phyloP scores from a whole-genome alignment of 495 filamentous ascomycete species.

The Hyaloscypha hepaticicola region DNA sequence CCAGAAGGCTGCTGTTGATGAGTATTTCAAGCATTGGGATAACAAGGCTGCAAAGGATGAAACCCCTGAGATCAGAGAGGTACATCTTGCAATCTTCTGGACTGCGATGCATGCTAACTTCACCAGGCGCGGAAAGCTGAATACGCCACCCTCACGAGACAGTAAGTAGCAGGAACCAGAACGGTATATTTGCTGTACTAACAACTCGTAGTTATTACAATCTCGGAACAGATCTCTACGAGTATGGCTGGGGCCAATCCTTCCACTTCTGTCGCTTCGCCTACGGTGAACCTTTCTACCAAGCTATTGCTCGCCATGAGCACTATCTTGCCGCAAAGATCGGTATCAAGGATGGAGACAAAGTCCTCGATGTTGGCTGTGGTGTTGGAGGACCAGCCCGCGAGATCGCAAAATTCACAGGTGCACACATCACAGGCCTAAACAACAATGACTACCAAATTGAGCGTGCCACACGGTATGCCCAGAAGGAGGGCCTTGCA shows the following conservation, averaged over 20 bases:
- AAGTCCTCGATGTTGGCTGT: constrained; percentile 94
- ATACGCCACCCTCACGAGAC: constrained; percentile 93
- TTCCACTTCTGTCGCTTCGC: constrained; percentile 99
- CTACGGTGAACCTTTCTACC: constrained; percentile 81
- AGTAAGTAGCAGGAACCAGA: constrained; percentile 73
- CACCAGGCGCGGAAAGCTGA: constrained; percentile 74
- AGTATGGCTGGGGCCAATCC: constrained; percentile 91
- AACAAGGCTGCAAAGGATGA: constrained; percentile 81
- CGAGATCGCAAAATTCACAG: constrained; percentile 95
- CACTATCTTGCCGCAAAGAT: constrained; percentile 95
- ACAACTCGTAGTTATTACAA: constrained; percentile 80
- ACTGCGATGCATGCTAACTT: constrained; percentile 10
- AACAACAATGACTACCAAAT: constrained; percentile 99
- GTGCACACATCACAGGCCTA: constrained; percentile 82
- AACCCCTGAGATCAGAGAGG: constrained; percentile 78
- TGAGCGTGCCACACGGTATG: constrained; percentile 85
- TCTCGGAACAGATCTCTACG: constrained; percentile 94
- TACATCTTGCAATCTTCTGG: constrained; percentile 36
- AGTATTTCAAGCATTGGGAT: constrained; percentile 99
- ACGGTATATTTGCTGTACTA: not conserved
- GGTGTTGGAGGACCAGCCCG: constrained; percentile 97
- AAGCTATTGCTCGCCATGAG: constrained; percentile 95
- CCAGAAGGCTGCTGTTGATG: constrained; percentile 86
- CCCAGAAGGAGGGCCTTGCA: constrained; percentile 74
- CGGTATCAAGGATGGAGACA: constrained; percentile 81